A percentile compares a stretch with the other conserved stretches of the same genome.
These are phyloP conservation scores for Coemansia guatemalensis DNA, from an alignment of 192 early-diverging fungal genomes.

Conservation along the genomic window DNA sequence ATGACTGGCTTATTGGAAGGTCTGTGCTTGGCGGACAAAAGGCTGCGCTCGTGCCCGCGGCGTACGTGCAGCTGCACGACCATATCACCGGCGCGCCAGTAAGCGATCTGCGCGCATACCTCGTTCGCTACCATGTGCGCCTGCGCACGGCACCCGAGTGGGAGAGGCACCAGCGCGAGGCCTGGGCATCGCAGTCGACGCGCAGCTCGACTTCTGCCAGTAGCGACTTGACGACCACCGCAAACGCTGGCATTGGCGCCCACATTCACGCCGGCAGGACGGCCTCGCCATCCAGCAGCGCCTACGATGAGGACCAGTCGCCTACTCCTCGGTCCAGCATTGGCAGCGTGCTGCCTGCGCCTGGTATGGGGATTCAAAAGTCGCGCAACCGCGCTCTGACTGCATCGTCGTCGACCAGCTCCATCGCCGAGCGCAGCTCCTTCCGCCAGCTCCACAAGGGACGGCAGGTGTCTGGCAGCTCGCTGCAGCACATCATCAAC, in stretches of 20 bases:
- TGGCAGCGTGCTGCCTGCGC: conserved; percentile 19
- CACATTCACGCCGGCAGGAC: conserved; percentile 4
- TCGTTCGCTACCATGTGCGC: conserved; percentile 36
- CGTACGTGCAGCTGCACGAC: conserved; percentile 75
- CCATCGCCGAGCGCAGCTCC: conserved; percentile 51
- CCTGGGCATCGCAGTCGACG: conserved; percentile 25
- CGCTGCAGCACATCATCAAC: conserved; percentile 43
- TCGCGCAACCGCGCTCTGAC: conserved; percentile 43
- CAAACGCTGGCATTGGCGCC: background rate
- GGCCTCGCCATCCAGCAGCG: conserved; percentile 25
- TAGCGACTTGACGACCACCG: conserved; percentile 25
- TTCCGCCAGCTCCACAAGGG: conserved; percentile 43
- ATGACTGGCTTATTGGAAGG: conserved; percentile 79
- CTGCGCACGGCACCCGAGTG: conserved; percentile 58
- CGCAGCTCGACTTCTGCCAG: conserved; percentile 32
- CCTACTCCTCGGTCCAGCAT: conserved; percentile 34
- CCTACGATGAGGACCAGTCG: conserved; percentile 28
- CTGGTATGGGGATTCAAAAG: conserved; percentile 12
- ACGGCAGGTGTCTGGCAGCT: conserved; percentile 50
- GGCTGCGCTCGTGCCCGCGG: conserved; percentile 73
- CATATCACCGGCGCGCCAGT: conserved; percentile 64
- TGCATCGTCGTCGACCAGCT: conserved; percentile 48
- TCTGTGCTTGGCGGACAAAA: conserved; percentile 61
- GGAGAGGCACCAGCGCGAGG: conserved; percentile 58
- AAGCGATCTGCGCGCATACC: conserved; percentile 62